These are phyloP conservation scores for Acanthamoeba triangularis DNA, from an alignment of 208 protist species.

Conservation along the genomic window DNA sequence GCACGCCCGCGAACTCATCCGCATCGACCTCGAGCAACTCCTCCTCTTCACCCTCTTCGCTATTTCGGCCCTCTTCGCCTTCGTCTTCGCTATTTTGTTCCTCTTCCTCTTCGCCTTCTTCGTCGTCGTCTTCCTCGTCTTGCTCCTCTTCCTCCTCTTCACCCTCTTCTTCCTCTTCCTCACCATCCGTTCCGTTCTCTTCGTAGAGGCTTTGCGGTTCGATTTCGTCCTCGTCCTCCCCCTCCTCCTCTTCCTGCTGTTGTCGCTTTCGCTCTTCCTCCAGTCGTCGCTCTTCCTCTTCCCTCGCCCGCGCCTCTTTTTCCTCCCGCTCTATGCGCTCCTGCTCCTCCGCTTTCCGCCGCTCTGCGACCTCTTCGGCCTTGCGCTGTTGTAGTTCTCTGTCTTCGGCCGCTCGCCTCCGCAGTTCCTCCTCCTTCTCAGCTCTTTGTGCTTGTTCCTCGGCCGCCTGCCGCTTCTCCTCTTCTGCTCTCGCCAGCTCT, in stretches of 20 bases:
- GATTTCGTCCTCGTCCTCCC: neutral
- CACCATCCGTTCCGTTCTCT: neutral
- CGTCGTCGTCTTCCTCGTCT: too few species aligned
- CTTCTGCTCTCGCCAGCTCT: neutral
- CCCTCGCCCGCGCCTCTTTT: neutral
- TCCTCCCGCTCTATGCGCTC: neutral
- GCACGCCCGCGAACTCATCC: neutral
- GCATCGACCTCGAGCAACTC: neutral
- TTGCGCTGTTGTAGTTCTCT: neutral
- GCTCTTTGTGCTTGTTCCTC: too few species aligned
- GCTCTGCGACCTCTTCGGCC: neutral
- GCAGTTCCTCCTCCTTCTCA: neutral
- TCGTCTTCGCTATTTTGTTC: too few species aligned
- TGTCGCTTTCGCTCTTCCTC: neutral
- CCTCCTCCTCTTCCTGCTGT: neutral
- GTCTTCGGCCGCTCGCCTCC: neutral
- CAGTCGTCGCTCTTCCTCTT: neutral
- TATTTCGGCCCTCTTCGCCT: neutral
- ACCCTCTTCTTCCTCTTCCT: neutral
- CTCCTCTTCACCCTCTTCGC: neutral
- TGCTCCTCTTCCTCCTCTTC: neutral
- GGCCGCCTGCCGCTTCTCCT: too few species aligned
- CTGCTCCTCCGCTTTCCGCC: neutral
- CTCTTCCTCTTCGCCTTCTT: neutral
- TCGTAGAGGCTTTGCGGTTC: neutral